Base-by-base conservation (phyloP, 2,329 filamentous ascomycete genomes). In the Xylaria sp. region DNA sequence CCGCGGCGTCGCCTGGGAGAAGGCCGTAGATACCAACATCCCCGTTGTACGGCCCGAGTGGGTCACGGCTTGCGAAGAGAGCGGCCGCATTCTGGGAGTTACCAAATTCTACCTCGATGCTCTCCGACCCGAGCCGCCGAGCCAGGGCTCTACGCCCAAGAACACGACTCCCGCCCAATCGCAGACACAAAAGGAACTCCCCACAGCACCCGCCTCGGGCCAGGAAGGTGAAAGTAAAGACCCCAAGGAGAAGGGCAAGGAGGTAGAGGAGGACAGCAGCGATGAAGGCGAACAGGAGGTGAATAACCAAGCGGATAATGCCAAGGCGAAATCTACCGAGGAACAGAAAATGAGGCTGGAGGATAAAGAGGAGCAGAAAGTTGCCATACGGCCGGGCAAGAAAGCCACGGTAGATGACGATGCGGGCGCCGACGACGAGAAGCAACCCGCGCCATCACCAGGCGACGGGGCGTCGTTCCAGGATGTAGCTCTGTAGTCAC, bases 71-170 rank as follows among this genome's bases (percentile, higher is more conserved):
- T 99, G 96, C 79, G 95, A 98, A 82, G 88, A 92, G 73, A 94
- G 93, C 79, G 95, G 95, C 53, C 90, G 94, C 68, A 97, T 99
- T 71, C 91, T 98, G 2, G 94, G 95, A 59, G 96, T 98, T 35
- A 91, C 96, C 75, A 94, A 94, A 74, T 99, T 98, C 82, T 99
- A 99, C 80, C 87, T 99, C 37, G 94, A 98, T 78, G 96, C 95
- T 27, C 81, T 87, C 74, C 81, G 85, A 48, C 84, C 84, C 5
- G 82, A 82, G 0, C 84, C 83, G 6, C 71, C 75, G 9, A 72
- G 73, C 69, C 80, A 83, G 60, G 79, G 82, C 62, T 69, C 70
- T 37, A 68, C 69, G 50, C 66, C 78, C 18, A 75, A 78, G 13
- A 75, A 78, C 5, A 74, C 78, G n/a, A 51, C 72, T 58, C 60